A percentile compares a stretch with the other conserved stretches of the same genome.
These are phyloP conservation scores for Xylaria sp. DNA, from an alignment of 2,329 filamentous ascomycete species.

Conservation along the genomic window DNA sequence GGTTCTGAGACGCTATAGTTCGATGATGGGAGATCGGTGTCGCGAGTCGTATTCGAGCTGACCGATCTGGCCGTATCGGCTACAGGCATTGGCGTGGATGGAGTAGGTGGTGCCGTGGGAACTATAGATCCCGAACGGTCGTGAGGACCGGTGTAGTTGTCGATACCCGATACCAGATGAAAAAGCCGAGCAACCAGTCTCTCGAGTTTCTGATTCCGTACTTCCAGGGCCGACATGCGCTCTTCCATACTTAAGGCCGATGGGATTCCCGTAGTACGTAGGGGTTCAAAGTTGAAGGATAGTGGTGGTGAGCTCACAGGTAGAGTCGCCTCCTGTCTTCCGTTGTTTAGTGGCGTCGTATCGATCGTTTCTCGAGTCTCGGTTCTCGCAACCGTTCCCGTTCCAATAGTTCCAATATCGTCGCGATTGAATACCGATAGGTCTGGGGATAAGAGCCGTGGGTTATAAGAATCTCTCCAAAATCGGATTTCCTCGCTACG, in stretches of 20 bases:
- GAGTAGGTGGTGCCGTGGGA: conserved; percentile 23
- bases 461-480: conserved; percentile 57
- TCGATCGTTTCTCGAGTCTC: conserved; percentile 14
- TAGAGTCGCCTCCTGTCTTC: conserved; percentile 30
- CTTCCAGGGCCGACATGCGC: conserved; percentile 48
- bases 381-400: conserved; percentile 20
- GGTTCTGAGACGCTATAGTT: conserved; percentile 35
- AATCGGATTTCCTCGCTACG: conserved; percentile 60
- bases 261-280: conserved; percentile 53
- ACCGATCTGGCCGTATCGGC: conserved; percentile 30
- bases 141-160: conserved; percentile 29
- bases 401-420: conserved; percentile 22
- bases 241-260: conserved; percentile 50
- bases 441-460: conserved; percentile 46
- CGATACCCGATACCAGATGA: conserved; percentile 40
- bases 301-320: conserved; percentile 39
- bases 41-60: conserved; percentile 27
- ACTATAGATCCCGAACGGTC: conserved; percentile 26
- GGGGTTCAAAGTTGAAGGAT: conserved; percentile 51
- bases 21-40: conserved; percentile 27
- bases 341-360: conserved; percentile 28
- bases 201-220: conserved; percentile 49
- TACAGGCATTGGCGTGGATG: conserved; percentile 26
- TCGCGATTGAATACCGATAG: conserved; percentile 42
- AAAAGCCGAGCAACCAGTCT: conserved; percentile 47